A percentile compares a stretch with the other conserved stretches of the same genome.
These are phyloP conservation scores for Aspergillus clavatus DNA, from an alignment of 2,329 filamentous ascomycete genomes.

Conservation along the genomic window DNA sequence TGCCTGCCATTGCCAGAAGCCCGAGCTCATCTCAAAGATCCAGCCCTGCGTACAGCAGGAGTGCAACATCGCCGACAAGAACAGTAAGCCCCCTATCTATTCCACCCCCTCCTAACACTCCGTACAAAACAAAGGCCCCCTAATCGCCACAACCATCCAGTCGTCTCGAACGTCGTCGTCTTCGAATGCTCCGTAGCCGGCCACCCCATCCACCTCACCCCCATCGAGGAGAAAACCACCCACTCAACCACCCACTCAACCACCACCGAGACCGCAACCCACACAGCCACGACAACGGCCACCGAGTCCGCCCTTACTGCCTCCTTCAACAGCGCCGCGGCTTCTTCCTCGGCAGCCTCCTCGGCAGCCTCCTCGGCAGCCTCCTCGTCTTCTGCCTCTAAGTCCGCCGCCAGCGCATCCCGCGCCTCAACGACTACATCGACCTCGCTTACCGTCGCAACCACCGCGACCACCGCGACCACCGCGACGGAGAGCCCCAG, in stretches of 20 bases:
- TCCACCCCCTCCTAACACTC: not conserved
- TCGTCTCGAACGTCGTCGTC: constrained; percentile 34
- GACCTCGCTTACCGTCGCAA: not conserved
- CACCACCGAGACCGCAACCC: not conserved
- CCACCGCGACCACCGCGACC: not conserved
- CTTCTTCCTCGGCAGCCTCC: not conserved
- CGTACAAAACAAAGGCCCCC: constrained; percentile 2
- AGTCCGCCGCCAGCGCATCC: not conserved
- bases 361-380: not conserved
- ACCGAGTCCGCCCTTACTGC: constrained; percentile 5
- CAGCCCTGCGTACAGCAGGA: constrained; percentile 45
- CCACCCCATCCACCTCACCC: constrained; percentile 35
- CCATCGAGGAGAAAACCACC: constrained; percentile 17
- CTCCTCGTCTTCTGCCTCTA: not conserved
- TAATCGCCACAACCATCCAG: no score
- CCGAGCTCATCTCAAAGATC: constrained; percentile 38
- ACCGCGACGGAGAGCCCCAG: not conserved
- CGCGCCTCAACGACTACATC: not conserved
- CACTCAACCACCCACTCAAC: not conserved
- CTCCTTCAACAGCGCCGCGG: not conserved
- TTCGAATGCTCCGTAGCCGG: constrained; percentile 33
- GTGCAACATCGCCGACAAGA: constrained; percentile 38
- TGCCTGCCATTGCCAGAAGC: constrained; percentile 47
- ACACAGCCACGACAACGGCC: constrained; percentile 12
- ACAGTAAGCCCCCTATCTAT: constrained; percentile 22